phyloP scores from a whole-genome alignment of 768 basidiomycete genomes.

The Suillus clintonianus region DNA sequence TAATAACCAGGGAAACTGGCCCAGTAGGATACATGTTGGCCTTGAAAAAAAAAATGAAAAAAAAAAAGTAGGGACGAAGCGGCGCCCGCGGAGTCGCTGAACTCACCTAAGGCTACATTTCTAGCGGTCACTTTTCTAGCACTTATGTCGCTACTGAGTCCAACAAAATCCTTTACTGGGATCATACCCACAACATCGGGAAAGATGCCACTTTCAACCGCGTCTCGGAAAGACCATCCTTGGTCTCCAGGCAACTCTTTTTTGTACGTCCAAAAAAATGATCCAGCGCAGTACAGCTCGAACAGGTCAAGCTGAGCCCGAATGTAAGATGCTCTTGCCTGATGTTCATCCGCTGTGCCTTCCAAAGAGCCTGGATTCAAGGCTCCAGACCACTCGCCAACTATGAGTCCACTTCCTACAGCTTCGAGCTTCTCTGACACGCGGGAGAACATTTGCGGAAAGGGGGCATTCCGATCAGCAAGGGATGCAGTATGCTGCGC shows the following conservation, averaged over 20 bases:
- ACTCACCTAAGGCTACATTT: conserved; percentile 35
- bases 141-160: conserved; percentile 20
- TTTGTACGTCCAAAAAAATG: conserved; percentile 87
- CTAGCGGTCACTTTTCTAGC: conserved; percentile 31
- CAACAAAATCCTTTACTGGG: conserved; percentile 19
- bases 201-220: conserved; percentile 61
- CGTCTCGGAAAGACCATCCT: conserved; percentile 76
- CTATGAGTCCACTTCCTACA: conserved; percentile 55
- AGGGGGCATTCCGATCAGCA: conserved; percentile 38
- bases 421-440: conserved; percentile 33
- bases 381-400: conserved; percentile 82
- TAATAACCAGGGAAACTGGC: conserved; percentile 54
- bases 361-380: conserved; percentile 65
- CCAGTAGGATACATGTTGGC: conserved; percentile 43
- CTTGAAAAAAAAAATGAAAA: conserved; percentile 25
- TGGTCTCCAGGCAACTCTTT: conserved; percentile 65
- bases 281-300: conserved; percentile 65
- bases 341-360: conserved; percentile 43
- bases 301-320: conserved; percentile 67
- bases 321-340: conserved; percentile 50
- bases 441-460: conserved; percentile 43
- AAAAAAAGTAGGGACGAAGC: conserved; percentile 15
- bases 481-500: conserved; percentile 55
- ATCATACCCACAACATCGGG: conserved; percentile 52
- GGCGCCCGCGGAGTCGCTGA: conserved; percentile 6